Percentiles rank a stretch among this genome's conserved stretches.
Conservation (phyloP, 2,329 filamentous ascomycete genomes). For the Cercospora sp. region DNA sequence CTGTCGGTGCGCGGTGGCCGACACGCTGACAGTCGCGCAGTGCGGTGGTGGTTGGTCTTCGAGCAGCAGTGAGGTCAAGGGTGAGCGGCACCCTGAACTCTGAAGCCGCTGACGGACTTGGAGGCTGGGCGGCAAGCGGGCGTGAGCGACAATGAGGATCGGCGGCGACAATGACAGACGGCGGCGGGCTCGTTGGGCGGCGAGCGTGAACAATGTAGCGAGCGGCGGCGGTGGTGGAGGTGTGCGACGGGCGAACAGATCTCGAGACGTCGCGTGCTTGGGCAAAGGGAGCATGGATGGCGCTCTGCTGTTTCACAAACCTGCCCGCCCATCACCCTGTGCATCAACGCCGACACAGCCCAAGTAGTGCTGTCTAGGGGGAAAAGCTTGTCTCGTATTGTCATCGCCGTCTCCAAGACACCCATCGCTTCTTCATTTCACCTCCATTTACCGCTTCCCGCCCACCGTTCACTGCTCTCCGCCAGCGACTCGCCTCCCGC, state of each 20-base stretch:
- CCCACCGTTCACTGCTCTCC: background rate
- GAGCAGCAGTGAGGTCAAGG: background rate
- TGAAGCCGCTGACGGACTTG: constrained; percentile 9
- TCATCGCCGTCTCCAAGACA: background rate
- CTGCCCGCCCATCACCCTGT: background rate
- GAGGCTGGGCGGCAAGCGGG: background rate
- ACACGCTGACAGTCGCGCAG: background rate
- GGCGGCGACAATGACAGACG: background rate
- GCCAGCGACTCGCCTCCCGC: background rate
- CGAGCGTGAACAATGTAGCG: background rate
- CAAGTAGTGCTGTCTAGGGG: background rate
- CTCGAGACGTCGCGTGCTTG: constrained; percentile 9
- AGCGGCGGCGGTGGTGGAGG: background rate
- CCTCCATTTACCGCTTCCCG: background rate
- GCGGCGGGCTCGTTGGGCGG: background rate
- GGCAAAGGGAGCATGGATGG: background rate
- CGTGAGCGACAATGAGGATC: background rate
- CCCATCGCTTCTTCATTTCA: background rate
- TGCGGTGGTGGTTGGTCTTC: background rate
- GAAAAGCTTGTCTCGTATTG: background rate
- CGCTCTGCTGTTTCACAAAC: background rate
- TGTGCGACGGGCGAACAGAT: background rate
- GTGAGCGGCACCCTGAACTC: constrained; percentile 10
- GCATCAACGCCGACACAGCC: background rate
- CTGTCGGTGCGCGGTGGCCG: constrained; percentile 1